phyloP scores from a whole-genome alignment of 2,329 filamentous ascomycete species.

The Trichoderma endophyticum region DNA sequence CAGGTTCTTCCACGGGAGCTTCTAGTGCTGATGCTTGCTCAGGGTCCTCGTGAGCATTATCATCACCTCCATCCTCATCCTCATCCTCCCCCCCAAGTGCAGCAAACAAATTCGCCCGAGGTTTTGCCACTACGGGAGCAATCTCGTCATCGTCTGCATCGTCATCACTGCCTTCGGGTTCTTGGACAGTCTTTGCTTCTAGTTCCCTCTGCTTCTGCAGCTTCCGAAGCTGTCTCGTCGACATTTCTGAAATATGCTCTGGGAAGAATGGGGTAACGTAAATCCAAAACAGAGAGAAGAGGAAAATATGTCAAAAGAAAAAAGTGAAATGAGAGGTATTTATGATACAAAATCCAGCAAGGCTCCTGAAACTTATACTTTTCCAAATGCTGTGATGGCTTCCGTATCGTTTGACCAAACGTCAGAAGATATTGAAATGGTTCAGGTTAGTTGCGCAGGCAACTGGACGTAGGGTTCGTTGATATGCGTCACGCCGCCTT shows the following conservation, averaged over 20 bases:
- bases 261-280: neutral
- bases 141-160: constrained; percentile 30
- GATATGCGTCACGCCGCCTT: constrained; percentile 19
- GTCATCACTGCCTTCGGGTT: constrained; percentile 33
- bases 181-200: constrained; percentile 25
- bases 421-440: neutral
- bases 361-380: neutral
- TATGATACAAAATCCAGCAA: neutral
- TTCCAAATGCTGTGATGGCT: neutral
- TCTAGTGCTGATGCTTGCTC: neutral
- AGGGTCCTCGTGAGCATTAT: neutral
- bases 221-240: constrained; percentile 50
- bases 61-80: constrained; percentile 27
- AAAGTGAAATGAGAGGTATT: neutral
- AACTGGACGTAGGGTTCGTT: constrained; percentile 4
- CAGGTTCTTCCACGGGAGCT: neutral
- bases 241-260: constrained; percentile 37
- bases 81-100: constrained; percentile 45
- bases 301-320: no score
- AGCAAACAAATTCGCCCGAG: constrained; percentile 49
- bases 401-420: neutral
- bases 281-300: neutral
- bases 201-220: constrained; percentile 50
- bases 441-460: neutral
- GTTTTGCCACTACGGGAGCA: constrained; percentile 33